phyloP scores from a whole-genome alignment of 2,329 filamentous ascomycete genomes.

The Whalleya microplaca region DNA sequence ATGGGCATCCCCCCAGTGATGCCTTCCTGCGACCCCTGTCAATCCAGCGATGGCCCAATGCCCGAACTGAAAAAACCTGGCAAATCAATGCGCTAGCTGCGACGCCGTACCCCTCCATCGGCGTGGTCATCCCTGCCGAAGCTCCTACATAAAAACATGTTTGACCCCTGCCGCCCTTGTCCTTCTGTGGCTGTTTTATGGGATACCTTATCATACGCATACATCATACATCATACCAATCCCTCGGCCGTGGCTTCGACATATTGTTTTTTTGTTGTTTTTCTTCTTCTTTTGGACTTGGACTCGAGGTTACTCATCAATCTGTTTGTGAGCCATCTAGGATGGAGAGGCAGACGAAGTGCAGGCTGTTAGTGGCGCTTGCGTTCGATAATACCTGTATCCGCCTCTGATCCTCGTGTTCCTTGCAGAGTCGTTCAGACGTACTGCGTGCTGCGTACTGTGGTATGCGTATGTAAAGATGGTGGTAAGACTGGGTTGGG shows the following conservation, averaged over 20 bases:
- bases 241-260: not conserved
- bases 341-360: no score
- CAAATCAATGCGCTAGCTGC: constrained; percentile 15
- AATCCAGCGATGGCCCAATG: constrained; percentile 6
- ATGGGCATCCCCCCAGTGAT: not conserved
- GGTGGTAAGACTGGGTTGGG: not conserved
- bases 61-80: not conserved
- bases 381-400: not conserved
- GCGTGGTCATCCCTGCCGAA: not conserved
- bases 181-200: not conserved
- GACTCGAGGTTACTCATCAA: not conserved
- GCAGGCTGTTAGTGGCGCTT: not conserved
- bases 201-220: no score
- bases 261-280: not conserved
- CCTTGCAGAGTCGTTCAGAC: not conserved
- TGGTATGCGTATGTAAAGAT: no score
- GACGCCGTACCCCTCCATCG: constrained; percentile 20
- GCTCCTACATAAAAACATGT: not conserved
- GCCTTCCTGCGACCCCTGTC: not conserved
- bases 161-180: not conserved
- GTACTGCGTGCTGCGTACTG: no score
- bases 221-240: not conserved
- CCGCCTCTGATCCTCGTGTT: not conserved
- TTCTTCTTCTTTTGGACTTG: not conserved
- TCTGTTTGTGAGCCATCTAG: no score